Base-by-base conservation (phyloP, 176 grass and related monocot species). In the Oryza coarctata region DNA sequence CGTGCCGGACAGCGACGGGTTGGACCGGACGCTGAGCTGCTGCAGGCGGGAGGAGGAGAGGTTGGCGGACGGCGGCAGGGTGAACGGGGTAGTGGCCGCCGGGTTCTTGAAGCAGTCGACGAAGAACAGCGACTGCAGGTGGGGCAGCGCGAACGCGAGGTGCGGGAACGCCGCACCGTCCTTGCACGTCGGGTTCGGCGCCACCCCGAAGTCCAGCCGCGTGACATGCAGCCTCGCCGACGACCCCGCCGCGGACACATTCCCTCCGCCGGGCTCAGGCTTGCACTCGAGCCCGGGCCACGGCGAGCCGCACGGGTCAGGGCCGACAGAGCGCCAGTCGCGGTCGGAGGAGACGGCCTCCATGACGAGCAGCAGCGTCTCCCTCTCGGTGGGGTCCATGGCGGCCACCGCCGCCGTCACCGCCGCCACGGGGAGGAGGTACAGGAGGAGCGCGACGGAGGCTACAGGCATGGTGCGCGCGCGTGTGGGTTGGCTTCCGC, bases 231-330 rank as follows among this genome's bases (percentile, higher is more conserved):
- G 30, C 22, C 70, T 75, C 60, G 58, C 13, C 12, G 9, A 3
- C 13, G 23, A 12, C 57, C 5, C 22, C 2, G n/a, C n/a, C n/a
- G n/a, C n/a, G n/a, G n/a, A n/a, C n/a, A 78, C 8, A 3, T 6
- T n/a, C 22, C 10, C 10, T n/a, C 6, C 20, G 14, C 11, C 25
- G 29, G 71, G 39, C 0, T 63, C 63, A 0, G 86, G 87, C 82
- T 91, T 95, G 90, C 96, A 99, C 79, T 99, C 91, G 67, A 99
- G 94, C 30, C 96, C 96, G 12, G 90, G 92, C 96, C 96, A 99
- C 1, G 93, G 90, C 13, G 87, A 66, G 73, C 73, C 74, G 76
- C 96, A 99, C 0, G 96, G 96, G 47, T 99, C 96, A 7, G 79
- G 73, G 82, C 77, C 83, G 15, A 87, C 87, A 45, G 78, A 41